Base-by-base conservation (phyloP, 345 rosid species). In the Citropsis articulata region DNA sequence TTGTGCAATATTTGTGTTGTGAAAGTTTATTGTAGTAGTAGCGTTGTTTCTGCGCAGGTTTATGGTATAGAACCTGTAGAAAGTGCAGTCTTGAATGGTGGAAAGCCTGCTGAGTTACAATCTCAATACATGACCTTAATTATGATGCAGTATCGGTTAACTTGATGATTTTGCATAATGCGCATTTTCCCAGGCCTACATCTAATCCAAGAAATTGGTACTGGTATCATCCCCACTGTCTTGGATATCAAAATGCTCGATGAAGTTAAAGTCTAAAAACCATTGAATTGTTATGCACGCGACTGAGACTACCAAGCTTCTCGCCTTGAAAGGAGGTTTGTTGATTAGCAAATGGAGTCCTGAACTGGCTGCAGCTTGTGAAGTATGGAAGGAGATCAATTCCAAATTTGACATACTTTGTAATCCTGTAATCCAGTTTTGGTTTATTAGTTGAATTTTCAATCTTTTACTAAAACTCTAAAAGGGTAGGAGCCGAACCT, bases 181-280 rank as follows among this genome's bases (percentile, higher is more conserved):
- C 13, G 42, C 75, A 38, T 18, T 75, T 57, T 74, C 30, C 36
- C 75, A 91, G 93, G 90, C 57, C 33, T 53, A 28, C 92, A 87
- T 82, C 35, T 59, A 68, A 90, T 90, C 9, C 81, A 88, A 68
- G 95, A 91, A 30, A 80, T 88, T 75, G 93, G 93, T 6, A 84
- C 90, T 63, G 93, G 91, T 35, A 9, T 83, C 38, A 63, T 91
- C 42, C 86, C 88, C 21, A 60, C 59, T 61, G 80, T 85, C 33
- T 68, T 91, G 84, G 83, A 91, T 65, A 50, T 81, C 45, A 75
- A 35, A 53, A 12, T 88, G 33, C 90, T 89, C 24, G 91, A 87
- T 66, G 86, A 88, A 85, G 89, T 89, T 56, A 13, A 78, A 85
- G 86, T 76, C 77, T 33, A 0, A 31, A 71, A 70, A 16, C 60